A percentile compares a stretch with the other conserved stretches of the same genome.
Evolutionary conservation across 2,329 filamentous ascomycete genomes (phyloP).

Genomic region (Lachnum nothofagi): DNA sequence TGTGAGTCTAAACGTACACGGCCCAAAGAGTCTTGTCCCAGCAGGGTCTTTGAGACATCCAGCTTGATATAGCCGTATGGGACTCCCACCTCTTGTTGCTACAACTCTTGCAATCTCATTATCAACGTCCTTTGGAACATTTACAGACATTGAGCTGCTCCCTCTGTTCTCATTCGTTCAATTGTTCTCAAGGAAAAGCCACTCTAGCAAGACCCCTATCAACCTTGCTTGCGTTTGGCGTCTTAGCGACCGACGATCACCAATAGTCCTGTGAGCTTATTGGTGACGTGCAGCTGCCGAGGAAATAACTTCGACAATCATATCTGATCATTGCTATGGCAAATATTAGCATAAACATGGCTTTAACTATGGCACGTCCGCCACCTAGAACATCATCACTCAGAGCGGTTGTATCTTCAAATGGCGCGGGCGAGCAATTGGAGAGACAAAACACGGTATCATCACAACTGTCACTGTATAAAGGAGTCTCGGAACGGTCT

Average conservation of each 20-base stretch:
- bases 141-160: too few species aligned
- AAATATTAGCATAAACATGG: slow-evolving; percentile 20
- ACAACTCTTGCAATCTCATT: too few species aligned
- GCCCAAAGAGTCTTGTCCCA: too few species aligned
- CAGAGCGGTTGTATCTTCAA: background rate
- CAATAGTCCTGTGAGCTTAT: background rate
- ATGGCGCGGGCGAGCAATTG: background rate
- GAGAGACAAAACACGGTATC: slow-evolving; percentile 3
- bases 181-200: too few species aligned
- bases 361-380: slow-evolving; percentile 19
- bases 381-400: slow-evolving; percentile 7
- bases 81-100: too few species aligned
- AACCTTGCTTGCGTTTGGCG: slow-evolving; percentile 5
- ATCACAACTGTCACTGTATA: slow-evolving; percentile 19
- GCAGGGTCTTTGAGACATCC: too few species aligned
- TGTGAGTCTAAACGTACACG: too few species aligned
- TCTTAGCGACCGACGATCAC: slow-evolving; percentile 13
- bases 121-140: too few species aligned
- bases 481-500: slow-evolving; percentile 21
- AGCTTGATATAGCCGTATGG: too few species aligned
- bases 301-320: background rate
- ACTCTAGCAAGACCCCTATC: too few species aligned
- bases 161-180: too few species aligned
- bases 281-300: slow-evolving; percentile 4
- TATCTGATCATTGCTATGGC: slow-evolving; percentile 6